phyloP scores from a whole-genome alignment of 139 green algal species.

The Picochlorum sp. region DNA sequence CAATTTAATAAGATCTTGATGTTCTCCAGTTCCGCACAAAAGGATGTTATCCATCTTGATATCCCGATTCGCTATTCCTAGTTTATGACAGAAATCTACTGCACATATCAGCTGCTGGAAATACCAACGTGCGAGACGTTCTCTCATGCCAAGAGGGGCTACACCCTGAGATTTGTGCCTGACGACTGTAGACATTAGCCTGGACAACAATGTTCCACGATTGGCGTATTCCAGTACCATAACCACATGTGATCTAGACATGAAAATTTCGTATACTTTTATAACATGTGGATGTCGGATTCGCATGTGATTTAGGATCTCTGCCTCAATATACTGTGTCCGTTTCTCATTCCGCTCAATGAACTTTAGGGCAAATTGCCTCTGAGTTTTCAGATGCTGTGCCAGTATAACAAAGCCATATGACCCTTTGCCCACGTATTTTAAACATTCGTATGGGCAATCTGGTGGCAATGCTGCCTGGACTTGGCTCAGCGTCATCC shows the following conservation, averaged over 20 bases:
- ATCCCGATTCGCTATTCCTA: conserved; percentile 73
- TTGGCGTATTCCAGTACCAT: conserved; percentile 77
- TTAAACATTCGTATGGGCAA: too few relatives aligned
- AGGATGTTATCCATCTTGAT: conserved; percentile 98
- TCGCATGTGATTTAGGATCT: conserved; percentile 87
- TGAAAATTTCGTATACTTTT: conserved; percentile 71
- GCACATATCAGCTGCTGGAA: conserved; percentile 97
- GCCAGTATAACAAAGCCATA: neutral
- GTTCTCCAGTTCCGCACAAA: conserved; percentile 51
- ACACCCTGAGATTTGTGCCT: conserved; percentile 63
- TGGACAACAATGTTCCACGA: conserved; percentile 54
- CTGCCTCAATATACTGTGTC: conserved; percentile 80
- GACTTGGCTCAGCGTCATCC: too few relatives aligned
- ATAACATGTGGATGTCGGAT: conserved; percentile 91
- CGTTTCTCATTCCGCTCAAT: neutral
- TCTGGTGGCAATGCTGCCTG: too few relatives aligned
- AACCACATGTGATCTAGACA: conserved; percentile 48
- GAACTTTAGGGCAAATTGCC: conserved; percentile 9
- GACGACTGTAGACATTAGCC: conserved; percentile 27
- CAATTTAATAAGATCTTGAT: conserved; percentile 45
- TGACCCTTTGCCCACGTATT: too few relatives aligned
- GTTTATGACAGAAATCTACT: conserved; percentile 89
- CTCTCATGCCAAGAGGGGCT: conserved; percentile 86
- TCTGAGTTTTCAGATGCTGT: neutral
- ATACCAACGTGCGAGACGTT: conserved; percentile 67